Percentiles rank a stretch among this genome's conserved stretches.
Conservation (phyloP, 345 rosid genomes). For the Gossypium arboreum region DNA sequence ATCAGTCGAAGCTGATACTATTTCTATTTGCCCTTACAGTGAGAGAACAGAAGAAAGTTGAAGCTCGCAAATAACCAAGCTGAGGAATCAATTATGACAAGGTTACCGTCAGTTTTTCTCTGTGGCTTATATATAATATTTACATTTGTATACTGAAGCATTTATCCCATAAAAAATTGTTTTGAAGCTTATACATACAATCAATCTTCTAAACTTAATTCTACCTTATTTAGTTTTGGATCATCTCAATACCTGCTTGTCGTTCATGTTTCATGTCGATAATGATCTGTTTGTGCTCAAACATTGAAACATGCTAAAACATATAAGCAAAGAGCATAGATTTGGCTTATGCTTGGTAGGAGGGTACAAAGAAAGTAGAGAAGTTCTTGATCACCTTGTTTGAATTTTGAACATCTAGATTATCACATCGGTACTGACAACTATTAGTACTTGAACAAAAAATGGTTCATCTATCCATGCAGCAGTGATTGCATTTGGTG, state of each 20-base stretch:
- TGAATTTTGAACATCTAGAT: no score
- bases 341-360: conserved; percentile 3
- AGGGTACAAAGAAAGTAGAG: background rate
- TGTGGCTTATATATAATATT: background rate
- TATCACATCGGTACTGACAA: no score
- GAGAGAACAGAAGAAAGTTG: conserved; percentile 44
- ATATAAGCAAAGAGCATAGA: background rate
- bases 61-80: conserved; percentile 39
- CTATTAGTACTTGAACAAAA: no score
- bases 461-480: no score
- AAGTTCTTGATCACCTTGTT: no score
- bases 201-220: background rate
- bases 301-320: background rate
- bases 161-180: background rate
- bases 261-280: background rate
- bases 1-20: conserved; percentile 5
- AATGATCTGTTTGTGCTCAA: background rate
- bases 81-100: background rate
- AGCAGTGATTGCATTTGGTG: no score
- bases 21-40: conserved; percentile 29
- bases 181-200: background rate
- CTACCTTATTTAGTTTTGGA: background rate
- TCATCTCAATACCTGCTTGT: background rate
- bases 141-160: background rate
- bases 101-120: background rate